These are phyloP conservation scores for Diaporthe ampelina DNA, from an alignment of 2,329 filamentous ascomycete species.

Conservation along the genomic window DNA sequence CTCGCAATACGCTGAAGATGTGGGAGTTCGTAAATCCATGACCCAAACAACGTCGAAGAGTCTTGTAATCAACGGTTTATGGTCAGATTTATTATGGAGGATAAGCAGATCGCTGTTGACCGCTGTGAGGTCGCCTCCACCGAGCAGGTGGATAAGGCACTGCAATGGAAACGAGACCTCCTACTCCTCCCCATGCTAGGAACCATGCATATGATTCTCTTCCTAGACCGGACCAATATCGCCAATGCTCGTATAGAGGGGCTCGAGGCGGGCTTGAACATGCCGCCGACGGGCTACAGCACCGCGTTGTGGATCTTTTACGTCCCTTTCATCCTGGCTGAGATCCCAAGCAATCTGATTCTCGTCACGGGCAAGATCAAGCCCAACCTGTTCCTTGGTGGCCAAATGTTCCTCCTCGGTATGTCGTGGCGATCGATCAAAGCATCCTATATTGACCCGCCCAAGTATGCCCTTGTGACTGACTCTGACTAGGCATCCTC, in stretches of 20 bases:
- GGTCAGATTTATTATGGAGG: not conserved
- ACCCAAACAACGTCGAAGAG: not conserved
- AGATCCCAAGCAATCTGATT: conserved; percentile 62
- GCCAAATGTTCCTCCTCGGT: conserved; percentile 59
- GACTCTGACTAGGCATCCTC: conserved; percentile 51
- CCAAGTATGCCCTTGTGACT: not conserved
- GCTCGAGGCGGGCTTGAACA: conserved; percentile 57
- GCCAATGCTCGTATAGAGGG: conserved; percentile 62
- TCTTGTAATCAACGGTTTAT: not conserved
- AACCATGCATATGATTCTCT: conserved; percentile 47
- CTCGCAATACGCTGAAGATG: not conserved
- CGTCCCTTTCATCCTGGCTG: conserved; percentile 59
- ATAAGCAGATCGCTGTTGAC: conserved; percentile 1
- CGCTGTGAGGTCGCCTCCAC: not conserved
- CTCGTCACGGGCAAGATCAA: conserved; percentile 55
- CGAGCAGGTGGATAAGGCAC: conserved; percentile 4
- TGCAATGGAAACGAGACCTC: conserved; percentile 48
- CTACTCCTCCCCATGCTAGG: conserved; percentile 48
- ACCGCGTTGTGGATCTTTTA: conserved; percentile 60
- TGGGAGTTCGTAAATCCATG: not conserved
- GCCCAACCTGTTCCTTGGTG: conserved; percentile 55
- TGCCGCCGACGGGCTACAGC: conserved; percentile 58
- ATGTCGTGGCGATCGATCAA: not conserved
- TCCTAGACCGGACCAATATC: conserved; percentile 47
- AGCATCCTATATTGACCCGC: not conserved